A percentile compares a stretch with the other conserved stretches of the same genome.
These are phyloP conservation scores for Chrysoporthe deuterocubensis DNA, from an alignment of 2,329 filamentous ascomycete species.

Conservation along the genomic window DNA sequence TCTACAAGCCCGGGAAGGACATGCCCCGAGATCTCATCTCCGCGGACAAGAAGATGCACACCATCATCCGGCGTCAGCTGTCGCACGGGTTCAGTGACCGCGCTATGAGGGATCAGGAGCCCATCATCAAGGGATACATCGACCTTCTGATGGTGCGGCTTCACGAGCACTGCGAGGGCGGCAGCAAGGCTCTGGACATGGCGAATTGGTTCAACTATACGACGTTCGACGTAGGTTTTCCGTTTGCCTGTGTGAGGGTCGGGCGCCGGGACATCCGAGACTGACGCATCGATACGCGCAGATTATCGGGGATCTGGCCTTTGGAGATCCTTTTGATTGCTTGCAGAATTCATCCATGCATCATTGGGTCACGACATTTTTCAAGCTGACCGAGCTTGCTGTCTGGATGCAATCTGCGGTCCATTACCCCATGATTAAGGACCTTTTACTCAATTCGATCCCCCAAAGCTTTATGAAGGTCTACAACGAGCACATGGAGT, in stretches of 20 bases:
- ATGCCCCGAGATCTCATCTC: constrained; percentile 26
- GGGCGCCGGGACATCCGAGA: neutral
- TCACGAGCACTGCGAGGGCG: constrained; percentile 19
- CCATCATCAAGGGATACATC: constrained; percentile 26
- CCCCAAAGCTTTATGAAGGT: constrained; percentile 2
- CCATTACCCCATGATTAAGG: constrained; percentile 13
- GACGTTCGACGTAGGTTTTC: constrained; percentile 33
- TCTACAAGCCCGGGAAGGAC: constrained; percentile 28
- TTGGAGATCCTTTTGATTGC: constrained; percentile 17
- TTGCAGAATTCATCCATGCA: constrained; percentile 3
- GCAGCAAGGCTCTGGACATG: constrained; percentile 29
- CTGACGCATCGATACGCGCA: neutral
- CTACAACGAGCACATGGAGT: neutral
- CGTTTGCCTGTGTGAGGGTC: neutral
- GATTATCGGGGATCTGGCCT: constrained; percentile 17
- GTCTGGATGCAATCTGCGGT: constrained; percentile 8
- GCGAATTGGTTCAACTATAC: constrained; percentile 35
- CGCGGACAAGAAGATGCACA: constrained; percentile 26
- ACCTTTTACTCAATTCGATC: neutral
- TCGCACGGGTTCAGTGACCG: constrained; percentile 32
- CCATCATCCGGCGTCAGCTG: constrained; percentile 26
- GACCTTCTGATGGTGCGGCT: constrained; percentile 29
- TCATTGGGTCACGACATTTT: constrained; percentile 30
- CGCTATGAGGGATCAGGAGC: constrained; percentile 29
- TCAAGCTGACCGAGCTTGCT: constrained; percentile 14